These are phyloP conservation scores for Lithohypha guttulata DNA, from an alignment of 2,329 filamentous ascomycete genomes.

Conservation along the genomic window DNA sequence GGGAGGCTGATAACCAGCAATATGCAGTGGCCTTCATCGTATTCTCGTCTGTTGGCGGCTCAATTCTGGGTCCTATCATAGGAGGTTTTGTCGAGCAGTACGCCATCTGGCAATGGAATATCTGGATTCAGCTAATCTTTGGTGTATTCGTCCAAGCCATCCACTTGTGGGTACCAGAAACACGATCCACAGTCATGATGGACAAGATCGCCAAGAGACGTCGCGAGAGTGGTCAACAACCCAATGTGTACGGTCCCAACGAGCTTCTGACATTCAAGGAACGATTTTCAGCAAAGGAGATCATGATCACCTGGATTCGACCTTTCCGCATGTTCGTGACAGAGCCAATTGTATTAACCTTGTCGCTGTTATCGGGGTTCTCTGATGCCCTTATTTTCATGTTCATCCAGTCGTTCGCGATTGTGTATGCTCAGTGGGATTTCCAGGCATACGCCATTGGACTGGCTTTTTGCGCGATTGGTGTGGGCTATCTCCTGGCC, in stretches of 20 bases:
- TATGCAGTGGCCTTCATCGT: constrained; percentile 67
- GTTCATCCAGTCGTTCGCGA: constrained; percentile 51
- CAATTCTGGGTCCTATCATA: constrained; percentile 65
- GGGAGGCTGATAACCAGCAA: constrained; percentile 59
- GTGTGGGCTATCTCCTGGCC: constrained; percentile 50
- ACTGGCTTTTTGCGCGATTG: constrained; percentile 45
- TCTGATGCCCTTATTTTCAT: constrained; percentile 56
- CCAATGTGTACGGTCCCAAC: constrained; percentile 60
- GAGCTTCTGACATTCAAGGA: constrained; percentile 52
- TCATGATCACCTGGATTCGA: constrained; percentile 47
- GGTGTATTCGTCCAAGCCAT: constrained; percentile 57
- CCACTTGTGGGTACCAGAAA: constrained; percentile 67
- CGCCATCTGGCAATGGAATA: constrained; percentile 63
- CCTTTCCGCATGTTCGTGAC: constrained; percentile 55
- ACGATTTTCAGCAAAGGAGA: constrained; percentile 46
- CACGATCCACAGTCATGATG: constrained; percentile 64
- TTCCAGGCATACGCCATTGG: constrained; percentile 42
- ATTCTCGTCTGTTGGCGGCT: constrained; percentile 69
- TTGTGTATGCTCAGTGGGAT: constrained; percentile 50
- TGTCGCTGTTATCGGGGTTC: constrained; percentile 55
- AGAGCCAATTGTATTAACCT: constrained; percentile 52
- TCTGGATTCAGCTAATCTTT: constrained; percentile 78
- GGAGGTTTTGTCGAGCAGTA: constrained; percentile 63
- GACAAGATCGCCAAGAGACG: constrained; percentile 67
- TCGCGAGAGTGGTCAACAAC: constrained; percentile 46